Conservation (phyloP, 2,329 filamentous ascomycete genomes). For the Cadophora sp. region DNA sequence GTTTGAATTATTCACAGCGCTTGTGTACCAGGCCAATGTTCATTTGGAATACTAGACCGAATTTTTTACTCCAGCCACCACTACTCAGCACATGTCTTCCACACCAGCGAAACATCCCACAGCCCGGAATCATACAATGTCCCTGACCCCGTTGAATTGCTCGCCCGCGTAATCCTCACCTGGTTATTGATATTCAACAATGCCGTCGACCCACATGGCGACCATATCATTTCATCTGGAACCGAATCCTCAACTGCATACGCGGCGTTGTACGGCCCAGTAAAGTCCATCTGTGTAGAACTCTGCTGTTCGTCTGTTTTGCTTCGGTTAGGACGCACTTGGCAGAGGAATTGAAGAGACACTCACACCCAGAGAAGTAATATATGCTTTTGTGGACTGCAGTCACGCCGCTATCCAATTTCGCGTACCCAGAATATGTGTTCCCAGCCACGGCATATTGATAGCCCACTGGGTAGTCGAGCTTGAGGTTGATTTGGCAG, state of each 20-base stretch:
- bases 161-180: slow-evolving; percentile 26
- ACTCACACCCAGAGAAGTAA: slow-evolving; percentile 35
- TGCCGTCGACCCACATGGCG: slow-evolving; percentile 29
- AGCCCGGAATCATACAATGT: slow-evolving; percentile 7
- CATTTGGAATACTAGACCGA: no score
- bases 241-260: slow-evolving; percentile 27
- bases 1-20: no score
- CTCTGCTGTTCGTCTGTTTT: slow-evolving; percentile 26
- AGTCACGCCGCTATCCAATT: slow-evolving; percentile 31
- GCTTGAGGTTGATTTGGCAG: slow-evolving; percentile 36
- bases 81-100: not conserved
- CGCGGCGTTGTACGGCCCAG: slow-evolving; percentile 25
- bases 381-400: slow-evolving; percentile 31
- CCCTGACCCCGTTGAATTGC: slow-evolving; percentile 6
- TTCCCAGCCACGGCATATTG: slow-evolving; percentile 34
- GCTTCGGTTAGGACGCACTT: not conserved
- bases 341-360: not conserved
- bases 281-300: slow-evolving; percentile 29
- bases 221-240: slow-evolving; percentile 23
- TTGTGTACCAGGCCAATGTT: no score
- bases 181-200: slow-evolving; percentile 35
- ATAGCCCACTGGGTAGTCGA: slow-evolving; percentile 33
- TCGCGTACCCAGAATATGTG: slow-evolving; percentile 30
- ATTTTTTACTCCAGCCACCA: not conserved
- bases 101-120: slow-evolving; percentile 4